Base-by-base conservation (phyloP, 768 basidiomycete genomes). In the Auricularia cornea region DNA sequence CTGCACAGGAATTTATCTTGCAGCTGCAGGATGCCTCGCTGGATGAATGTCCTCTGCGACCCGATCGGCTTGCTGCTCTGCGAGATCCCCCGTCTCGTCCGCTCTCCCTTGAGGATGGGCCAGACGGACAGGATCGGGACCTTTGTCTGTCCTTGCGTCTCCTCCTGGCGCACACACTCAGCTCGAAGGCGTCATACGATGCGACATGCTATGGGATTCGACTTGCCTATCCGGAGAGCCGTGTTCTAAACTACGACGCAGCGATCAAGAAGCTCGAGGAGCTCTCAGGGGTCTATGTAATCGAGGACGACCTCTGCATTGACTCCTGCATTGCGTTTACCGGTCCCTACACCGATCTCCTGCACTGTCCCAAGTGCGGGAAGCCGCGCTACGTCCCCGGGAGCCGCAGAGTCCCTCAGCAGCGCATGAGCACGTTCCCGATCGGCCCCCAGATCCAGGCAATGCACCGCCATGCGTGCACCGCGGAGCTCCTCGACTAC, bases 261-360 rank as follows among this genome's bases (percentile, higher is more conserved):
- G 70, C 74, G 31, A 74, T 74, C 44, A 68, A 68, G 14, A 59
- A n/a, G 0, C 16, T 70, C 2, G 66, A 40, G 0, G 54, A 67
- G 3, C 20, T 67, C 11, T 69, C 60, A 16, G 71, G 72, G 3
- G 64, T 74, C 10, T 35, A 59, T 28, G 61, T 69, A 0, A 64
- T 74, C 33, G 35, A 59, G 2, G 18, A 66, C 20, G 65, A 73
- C 33, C 72, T 74, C 72, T 74, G 73, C 54, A 60, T 35, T 1
- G 68, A 71, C 44, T 64, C 23, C 70, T 54, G 81, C 63, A 38
- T 73, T n/a, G 76, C 76, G 0, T 83, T 71, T 61, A 78, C 75
- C 0, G 78, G 80, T 0, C 77, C 76, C 0, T 78, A 71, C n/a
- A 59, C 61, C 1, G 31, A 70, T 1, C 61, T 73, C 0, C 68